Evolutionary conservation across 805 yeast species (phyloP), one percentile per base, ranked within the genome.

Genomic region (Wickerhamiella shivajii): DNA sequence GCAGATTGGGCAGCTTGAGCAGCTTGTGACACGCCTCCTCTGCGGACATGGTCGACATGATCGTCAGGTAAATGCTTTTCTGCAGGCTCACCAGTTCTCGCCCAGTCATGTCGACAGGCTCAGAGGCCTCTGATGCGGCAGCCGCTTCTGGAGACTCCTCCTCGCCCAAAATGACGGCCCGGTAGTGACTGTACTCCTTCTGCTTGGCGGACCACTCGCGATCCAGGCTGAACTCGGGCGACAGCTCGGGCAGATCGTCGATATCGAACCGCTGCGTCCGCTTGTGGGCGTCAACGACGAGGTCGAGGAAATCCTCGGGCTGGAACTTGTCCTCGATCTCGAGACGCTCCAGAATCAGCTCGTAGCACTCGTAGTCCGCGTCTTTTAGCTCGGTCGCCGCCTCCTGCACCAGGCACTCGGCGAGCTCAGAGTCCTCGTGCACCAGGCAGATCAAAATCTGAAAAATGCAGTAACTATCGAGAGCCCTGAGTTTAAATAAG

Each of bases 11-110:
- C 10, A 64, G 57, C 6, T 62, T 46, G 25, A 79, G 44, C 5
- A 90, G 56, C 52, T 85, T 85, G 52, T 85, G 97, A 1, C 81
- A 84, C 1, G 93, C 87, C 59, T 90, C 98, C 44, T 81, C 93
- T 4, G 85, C 73, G 0, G 92, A 75, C 75, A 87, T 69, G 39
- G 93, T 74, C 15, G 95, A 81, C 76, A 80, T 83, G 7, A 90
- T 60, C 0, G 87, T 76, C 18, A 85, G 57, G 46, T 87, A 87
- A 2, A 87, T 77, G 1, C 67, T 67, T 45, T 81, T 81, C 44
- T 81, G 81, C 44, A 72, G 71, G 32, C 73, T 71, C 2, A 72
- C 60, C 19, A 74, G 54, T 17, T 70, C 70, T 0, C 74, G 56
- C 29, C 76, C 76, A 0, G 93, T 78, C 62, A 77, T 55, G 52